phyloP scores from a whole-genome alignment of 495 filamentous ascomycete genomes.

The Aspergillus avenaceus region DNA sequence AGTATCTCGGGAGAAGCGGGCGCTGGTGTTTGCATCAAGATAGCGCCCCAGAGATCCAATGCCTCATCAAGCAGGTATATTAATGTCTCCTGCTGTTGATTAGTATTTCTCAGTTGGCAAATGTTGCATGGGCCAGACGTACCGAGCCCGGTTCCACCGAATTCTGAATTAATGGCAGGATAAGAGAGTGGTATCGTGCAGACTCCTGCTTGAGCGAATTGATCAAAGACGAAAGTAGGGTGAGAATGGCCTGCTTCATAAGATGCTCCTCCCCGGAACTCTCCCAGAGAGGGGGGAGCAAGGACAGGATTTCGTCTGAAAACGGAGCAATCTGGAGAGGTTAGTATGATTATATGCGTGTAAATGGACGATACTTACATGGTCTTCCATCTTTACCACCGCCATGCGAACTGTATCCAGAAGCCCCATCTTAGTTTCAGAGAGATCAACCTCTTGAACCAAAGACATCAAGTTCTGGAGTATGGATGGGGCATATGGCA shows the following conservation, averaged over 20 bases:
- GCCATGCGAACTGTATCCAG: slow-evolving; percentile 75
- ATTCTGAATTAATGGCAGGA: slow-evolving; percentile 73
- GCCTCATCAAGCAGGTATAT: slow-evolving; percentile 89
- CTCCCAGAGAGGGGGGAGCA: slow-evolving; percentile 83
- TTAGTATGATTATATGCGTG: slow-evolving; percentile 7
- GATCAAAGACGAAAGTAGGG: slow-evolving; percentile 73
- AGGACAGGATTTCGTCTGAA: slow-evolving; percentile 71
- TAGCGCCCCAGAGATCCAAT: slow-evolving; percentile 77
- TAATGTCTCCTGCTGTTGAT: slow-evolving; percentile 54
- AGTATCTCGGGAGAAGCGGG: slow-evolving; percentile 64
- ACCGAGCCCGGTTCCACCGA: slow-evolving; percentile 76
- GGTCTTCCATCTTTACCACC: slow-evolving; percentile 74
- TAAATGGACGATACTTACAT: slow-evolving; percentile 43
- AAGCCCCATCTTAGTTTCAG: slow-evolving; percentile 83
- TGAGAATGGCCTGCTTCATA: slow-evolving; percentile 90
- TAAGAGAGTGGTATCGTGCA: slow-evolving; percentile 62
- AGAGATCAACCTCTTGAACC: slow-evolving; percentile 72
- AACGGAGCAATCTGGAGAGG: slow-evolving; percentile 57
- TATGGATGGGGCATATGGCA: slow-evolving; percentile 67
- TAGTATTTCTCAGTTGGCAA: slow-evolving; percentile 2
- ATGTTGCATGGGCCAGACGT: slow-evolving; percentile 24
- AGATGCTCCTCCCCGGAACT: slow-evolving; percentile 74
- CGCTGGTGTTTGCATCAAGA: slow-evolving; percentile 65
- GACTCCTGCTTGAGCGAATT: slow-evolving; percentile 73
- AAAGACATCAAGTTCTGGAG: slow-evolving; percentile 68